A percentile compares a stretch with the other conserved stretches of the same genome.
Evolutionary conservation across 345 rosid species (phyloP).

Genomic region (Anacardium occidentale): DNA sequence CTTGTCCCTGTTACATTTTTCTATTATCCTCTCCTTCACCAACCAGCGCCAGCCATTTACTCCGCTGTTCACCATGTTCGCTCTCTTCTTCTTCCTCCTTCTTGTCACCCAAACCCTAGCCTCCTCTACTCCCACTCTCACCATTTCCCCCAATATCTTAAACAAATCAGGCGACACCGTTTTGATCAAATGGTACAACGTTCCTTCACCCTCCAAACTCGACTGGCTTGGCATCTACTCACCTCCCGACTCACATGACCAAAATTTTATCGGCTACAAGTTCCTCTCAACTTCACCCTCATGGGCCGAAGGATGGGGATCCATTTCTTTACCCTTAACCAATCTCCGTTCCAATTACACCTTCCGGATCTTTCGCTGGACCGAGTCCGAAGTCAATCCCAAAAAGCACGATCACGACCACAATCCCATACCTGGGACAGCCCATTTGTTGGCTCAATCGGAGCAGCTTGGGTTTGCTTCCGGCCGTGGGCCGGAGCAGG

Average conservation of each 20-base stretch:
- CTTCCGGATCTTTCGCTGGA: slow-evolving; percentile 92
- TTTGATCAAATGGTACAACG: slow-evolving; percentile 62
- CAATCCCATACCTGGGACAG: slow-evolving; percentile 75
- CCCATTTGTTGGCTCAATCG: slow-evolving; percentile 54
- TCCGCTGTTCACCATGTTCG: slow-evolving; percentile 24
- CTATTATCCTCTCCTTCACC: background rate
- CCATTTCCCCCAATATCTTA: slow-evolving; percentile 47
- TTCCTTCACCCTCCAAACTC: slow-evolving; percentile 69
- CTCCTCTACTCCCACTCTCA: slow-evolving; percentile 37
- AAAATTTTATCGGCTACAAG: slow-evolving; percentile 73
- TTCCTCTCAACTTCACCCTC: slow-evolving; percentile 59
- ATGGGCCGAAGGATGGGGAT: slow-evolving; percentile 73
- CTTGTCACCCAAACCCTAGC: slow-evolving; percentile 19
- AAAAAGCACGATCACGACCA: slow-evolving; percentile 67
- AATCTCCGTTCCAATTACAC: slow-evolving; percentile 75
- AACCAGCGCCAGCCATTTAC: background rate
- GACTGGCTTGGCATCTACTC: slow-evolving; percentile 94
- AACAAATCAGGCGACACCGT: slow-evolving; percentile 61
- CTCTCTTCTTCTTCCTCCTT: slow-evolving; percentile 31
- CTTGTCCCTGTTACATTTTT: background rate
- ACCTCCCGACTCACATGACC: slow-evolving; percentile 67
- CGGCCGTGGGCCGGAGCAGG: slow-evolving; percentile 63
- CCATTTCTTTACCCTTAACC: slow-evolving; percentile 63
- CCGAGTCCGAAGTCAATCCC: slow-evolving; percentile 59
- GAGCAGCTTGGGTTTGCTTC: slow-evolving; percentile 41